These are phyloP conservation scores for Phlebopus sp. DNA, from an alignment of 1,284 basidiomycete species.

Conservation along the genomic window DNA sequence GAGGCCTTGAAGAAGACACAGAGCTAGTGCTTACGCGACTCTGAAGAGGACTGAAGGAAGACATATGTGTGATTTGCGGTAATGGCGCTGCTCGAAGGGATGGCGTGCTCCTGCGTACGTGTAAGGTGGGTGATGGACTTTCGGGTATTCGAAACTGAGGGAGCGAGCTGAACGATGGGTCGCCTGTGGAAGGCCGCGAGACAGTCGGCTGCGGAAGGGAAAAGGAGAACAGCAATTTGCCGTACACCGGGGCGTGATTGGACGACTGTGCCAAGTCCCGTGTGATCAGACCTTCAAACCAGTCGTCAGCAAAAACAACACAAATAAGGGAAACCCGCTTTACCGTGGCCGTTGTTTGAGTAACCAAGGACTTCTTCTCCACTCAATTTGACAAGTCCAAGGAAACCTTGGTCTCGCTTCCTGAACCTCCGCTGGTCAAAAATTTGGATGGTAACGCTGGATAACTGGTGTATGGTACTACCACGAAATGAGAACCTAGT, in stretches of 20 bases:
- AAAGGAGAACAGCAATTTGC: constrained; percentile 34
- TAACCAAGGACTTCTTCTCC: constrained; percentile 26
- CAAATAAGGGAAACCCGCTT: constrained; percentile 8
- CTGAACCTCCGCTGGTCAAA: constrained; percentile 99
- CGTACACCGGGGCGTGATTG: constrained; percentile 27
- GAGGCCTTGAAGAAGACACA: constrained; percentile 14
- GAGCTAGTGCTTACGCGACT: constrained; percentile 3
- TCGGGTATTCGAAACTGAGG: constrained; percentile 17
- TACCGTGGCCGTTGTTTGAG: constrained; percentile 31
- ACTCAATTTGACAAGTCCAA: constrained; percentile 29
- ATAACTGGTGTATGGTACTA: constrained; percentile 85
- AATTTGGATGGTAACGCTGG: constrained; percentile 92
- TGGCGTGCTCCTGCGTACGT: constrained; percentile 22
- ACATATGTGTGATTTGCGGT: constrained; percentile 20
- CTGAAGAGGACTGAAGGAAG: constrained; percentile 17
- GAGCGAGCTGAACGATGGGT: constrained; percentile 16
- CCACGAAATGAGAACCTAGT: constrained; percentile 7
- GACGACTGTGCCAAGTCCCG: constrained; percentile 31
- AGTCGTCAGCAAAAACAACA: not conserved
- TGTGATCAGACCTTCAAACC: constrained; percentile 28
- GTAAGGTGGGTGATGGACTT: constrained; percentile 15
- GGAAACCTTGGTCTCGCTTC: constrained; percentile 90
- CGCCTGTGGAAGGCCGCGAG: constrained; percentile 16
- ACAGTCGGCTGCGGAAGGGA: constrained; percentile 25
- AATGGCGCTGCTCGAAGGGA: constrained; percentile 21